Base-by-base conservation (phyloP, 192 early-diverging fungal species). In the Allomyces macrogynus region DNA sequence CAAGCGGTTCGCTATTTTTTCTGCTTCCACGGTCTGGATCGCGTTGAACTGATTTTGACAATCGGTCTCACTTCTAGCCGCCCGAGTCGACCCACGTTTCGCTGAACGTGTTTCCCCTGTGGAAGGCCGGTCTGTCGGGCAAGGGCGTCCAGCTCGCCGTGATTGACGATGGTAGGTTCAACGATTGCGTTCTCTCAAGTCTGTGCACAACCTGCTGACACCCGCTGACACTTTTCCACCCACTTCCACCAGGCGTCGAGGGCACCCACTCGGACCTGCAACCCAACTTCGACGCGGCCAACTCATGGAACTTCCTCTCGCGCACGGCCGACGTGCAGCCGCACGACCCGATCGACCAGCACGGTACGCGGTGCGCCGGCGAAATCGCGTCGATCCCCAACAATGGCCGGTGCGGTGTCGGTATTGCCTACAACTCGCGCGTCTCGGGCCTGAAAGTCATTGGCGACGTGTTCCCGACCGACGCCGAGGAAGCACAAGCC, bases 351-450 rank as follows among this genome's bases (percentile, higher is more conserved):
- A 86, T 90, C 40, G 96, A 99, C 70, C 79, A 80, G 57, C 96
- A 99, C 70, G 96, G 96, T 60, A 99, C 96, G 11, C 77, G 96
- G 57, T 99, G 94, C 72, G 96, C 96, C 8, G 96, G 96, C 18
- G 90, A 95, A 78, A 92, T 99, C 18, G 96, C 93, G 0, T 91
- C 96, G 1, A 75, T 75, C n/a, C 80, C 77, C 65, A 99, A 99
- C 74, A 72, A 89, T 66, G 82, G 93, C 4, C 12, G 2, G 16
- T 96, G 96, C 69, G 92, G 93, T 32, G 83, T 97, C 1, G 96
- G 96, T 16, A 81, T 97, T 3, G 96, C 96, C 0, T 95, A 84
- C 64, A 76, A 87, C 63, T 85, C 93, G 12, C 81, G 85, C 65
- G 87, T 99, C 1, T 80, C 92, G 0, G 92, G 90, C 49, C 12